Conservation (phyloP, 495 filamentous ascomycete genomes). For the Letharia lupina region DNA sequence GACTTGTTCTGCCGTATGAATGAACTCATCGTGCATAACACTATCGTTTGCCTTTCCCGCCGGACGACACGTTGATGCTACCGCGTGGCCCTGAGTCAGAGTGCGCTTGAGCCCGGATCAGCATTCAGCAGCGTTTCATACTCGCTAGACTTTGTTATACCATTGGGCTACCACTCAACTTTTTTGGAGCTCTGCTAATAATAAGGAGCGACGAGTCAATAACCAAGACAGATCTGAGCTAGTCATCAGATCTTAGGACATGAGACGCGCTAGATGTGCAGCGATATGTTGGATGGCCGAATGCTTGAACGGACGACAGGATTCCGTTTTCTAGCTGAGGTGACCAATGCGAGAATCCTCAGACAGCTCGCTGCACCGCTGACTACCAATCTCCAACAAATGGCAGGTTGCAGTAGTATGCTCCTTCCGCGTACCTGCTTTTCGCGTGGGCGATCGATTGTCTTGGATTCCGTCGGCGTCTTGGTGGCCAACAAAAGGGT, state of each 20-base stretch:
- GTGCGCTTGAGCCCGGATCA: background rate
- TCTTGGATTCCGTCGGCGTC: background rate
- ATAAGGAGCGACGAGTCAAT: background rate
- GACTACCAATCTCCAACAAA: conserved; percentile 1
- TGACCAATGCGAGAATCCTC: background rate
- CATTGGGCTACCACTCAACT: background rate
- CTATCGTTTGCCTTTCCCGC: background rate
- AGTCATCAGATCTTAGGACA: background rate
- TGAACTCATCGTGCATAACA: background rate
- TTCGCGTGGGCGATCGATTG: conserved; percentile 1
- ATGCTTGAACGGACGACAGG: background rate
- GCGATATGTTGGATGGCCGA: background rate
- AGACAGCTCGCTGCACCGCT: background rate
- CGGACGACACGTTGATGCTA: background rate
- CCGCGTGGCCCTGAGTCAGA: background rate
- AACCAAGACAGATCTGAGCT: background rate
- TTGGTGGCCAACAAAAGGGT: background rate
- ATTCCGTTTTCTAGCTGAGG: background rate
- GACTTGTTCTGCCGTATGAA: background rate
- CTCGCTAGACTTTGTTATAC: background rate
- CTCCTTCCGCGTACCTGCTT: conserved; percentile 16
- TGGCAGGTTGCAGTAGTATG: background rate
- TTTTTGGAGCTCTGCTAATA: background rate
- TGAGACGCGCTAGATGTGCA: background rate
- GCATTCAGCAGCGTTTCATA: background rate